Conservation (phyloP, 1,139 yeast species). For the Pichia sp. region DNA sequence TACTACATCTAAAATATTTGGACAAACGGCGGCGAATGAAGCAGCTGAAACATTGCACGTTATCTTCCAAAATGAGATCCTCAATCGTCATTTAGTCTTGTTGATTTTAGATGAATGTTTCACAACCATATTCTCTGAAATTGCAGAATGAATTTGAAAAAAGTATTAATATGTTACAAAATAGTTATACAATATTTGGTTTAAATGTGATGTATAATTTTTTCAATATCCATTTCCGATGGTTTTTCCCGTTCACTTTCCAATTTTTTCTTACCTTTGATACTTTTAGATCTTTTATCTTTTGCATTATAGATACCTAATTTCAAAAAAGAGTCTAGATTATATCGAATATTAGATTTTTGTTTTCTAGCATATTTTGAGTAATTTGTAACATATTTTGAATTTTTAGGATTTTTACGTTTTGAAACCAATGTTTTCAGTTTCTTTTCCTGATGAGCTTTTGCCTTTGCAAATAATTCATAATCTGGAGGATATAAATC, state of each 20-base stretch:
- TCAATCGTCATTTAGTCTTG: constrained; percentile 61
- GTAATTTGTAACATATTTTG: background rate
- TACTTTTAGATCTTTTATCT: background rate
- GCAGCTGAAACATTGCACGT: constrained; percentile 60
- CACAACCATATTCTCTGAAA: constrained; percentile 40
- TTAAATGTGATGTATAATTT: background rate
- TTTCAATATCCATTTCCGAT: background rate
- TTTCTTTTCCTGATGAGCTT: constrained; percentile 1
- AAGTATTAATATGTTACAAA: background rate
- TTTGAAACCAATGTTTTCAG: constrained; percentile 4
- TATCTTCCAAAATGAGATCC: constrained; percentile 66
- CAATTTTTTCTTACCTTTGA: background rate
- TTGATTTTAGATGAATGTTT: constrained; percentile 49
- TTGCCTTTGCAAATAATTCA: background rate
- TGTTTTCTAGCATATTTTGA: constrained; percentile 1
- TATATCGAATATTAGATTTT: constrained; percentile 4
- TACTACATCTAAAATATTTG: constrained; percentile 69
- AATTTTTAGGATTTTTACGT: background rate
- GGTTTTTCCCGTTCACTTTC: background rate
- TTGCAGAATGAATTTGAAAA: constrained; percentile 3
- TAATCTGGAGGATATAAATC: constrained; percentile 1
- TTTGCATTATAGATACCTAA: constrained; percentile 1
- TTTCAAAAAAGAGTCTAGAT: constrained; percentile 4
- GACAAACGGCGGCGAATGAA: constrained; percentile 53
- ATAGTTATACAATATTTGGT: background rate